These are phyloP conservation scores for Pugionium cornutum DNA, from an alignment of 345 rosid genomes.

Conservation along the genomic window DNA sequence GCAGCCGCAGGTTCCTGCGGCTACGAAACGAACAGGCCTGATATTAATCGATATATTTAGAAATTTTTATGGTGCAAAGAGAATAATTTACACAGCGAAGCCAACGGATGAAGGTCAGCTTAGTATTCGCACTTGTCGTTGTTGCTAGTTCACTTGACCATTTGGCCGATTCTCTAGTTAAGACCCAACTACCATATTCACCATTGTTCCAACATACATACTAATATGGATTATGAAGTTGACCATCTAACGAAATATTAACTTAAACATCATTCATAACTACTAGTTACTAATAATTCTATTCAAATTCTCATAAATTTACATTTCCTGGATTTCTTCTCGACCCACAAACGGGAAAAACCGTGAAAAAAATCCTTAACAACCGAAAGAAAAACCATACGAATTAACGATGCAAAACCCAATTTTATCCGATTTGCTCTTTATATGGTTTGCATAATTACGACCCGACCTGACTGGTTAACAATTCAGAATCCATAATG, in stretches of 20 bases:
- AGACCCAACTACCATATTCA: neutral
- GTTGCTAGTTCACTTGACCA: constrained; percentile 3
- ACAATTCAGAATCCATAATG: neutral
- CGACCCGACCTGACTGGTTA: neutral
- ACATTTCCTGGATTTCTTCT: neutral
- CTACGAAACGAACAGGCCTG: too few species aligned
- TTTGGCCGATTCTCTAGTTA: constrained; percentile 2
- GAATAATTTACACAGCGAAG: constrained; percentile 13
- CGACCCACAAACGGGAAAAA: neutral
- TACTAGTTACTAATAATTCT: constrained; percentile 10
- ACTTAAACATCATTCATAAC: neutral
- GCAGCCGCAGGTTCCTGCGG: too few species aligned
- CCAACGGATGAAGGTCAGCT: constrained; percentile 3
- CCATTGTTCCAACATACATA: neutral
- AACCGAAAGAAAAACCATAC: neutral
- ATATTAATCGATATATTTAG: neutral
- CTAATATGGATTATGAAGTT: neutral
- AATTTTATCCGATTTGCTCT: neutral
- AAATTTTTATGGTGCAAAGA: constrained; percentile 9
- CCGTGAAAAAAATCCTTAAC: neutral
- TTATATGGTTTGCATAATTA: too few species aligned
- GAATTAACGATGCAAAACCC: neutral
- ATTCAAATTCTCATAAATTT: neutral
- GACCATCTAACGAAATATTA: neutral
- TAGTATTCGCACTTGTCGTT: constrained; percentile 1